phyloP scores from a whole-genome alignment of 352 stramenopile species.

The Thalassiosira delicatula region DNA sequence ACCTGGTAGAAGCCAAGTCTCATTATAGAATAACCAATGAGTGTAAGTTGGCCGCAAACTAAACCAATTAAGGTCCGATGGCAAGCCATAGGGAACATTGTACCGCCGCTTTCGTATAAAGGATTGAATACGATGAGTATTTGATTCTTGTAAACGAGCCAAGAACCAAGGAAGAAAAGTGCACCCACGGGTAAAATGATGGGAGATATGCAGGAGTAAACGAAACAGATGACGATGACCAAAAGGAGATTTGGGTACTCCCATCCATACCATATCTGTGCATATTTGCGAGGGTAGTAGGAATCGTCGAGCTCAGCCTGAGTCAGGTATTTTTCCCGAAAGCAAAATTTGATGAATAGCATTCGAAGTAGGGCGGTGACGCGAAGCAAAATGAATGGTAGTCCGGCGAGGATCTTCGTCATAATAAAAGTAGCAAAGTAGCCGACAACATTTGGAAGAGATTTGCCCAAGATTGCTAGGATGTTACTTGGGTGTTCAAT shows the following conservation, averaged over 20 bases:
- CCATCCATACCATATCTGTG: conserved; percentile 69
- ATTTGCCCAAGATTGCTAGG: conserved; percentile 79
- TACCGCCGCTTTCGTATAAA: conserved; percentile 85
- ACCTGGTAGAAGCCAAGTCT: conserved; percentile 62
- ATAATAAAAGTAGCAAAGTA: conserved; percentile 82
- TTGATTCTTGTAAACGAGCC: conserved; percentile 88
- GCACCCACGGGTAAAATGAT: conserved; percentile 81
- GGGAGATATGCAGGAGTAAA: conserved; percentile 68
- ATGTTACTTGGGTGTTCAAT: conserved; percentile 78
- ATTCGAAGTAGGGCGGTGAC: conserved; percentile 73
- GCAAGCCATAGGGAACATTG: conserved; percentile 80
- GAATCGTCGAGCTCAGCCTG: conserved; percentile 80
- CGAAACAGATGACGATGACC: conserved; percentile 86
- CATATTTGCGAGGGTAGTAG: conserved; percentile 51
- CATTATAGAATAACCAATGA: conserved; percentile 68
- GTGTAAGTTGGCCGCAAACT: conserved; percentile 65
- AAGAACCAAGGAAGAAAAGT: conserved; percentile 84
- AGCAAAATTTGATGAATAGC: conserved; percentile 71
- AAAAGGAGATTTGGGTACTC: conserved; percentile 84
- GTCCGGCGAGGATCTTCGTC: conserved; percentile 83
- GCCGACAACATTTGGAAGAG: conserved; percentile 79
- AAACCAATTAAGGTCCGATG: conserved; percentile 81
- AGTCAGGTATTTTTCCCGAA: conserved; percentile 68
- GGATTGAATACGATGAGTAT: conserved; percentile 86
- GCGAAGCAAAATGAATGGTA: conserved; percentile 80